Base-by-base conservation (phyloP, 129 eudicot species). In the Centrapalus pauciflorus region DNA sequence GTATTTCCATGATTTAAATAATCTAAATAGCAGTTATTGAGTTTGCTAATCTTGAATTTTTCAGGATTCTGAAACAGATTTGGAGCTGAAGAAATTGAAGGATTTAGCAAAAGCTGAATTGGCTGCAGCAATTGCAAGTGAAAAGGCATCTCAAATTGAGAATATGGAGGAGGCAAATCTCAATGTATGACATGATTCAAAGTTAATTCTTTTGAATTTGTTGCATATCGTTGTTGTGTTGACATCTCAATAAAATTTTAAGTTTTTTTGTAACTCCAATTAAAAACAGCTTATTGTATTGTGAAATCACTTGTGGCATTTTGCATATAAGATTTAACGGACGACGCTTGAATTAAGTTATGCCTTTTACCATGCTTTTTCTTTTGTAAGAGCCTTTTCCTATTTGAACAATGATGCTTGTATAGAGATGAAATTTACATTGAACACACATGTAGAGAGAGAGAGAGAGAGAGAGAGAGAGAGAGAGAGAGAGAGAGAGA, bases 91-190 rank as follows among this genome's bases (percentile, higher is more conserved):
- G 71, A 80, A 86, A 74, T 54, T 78, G 63, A 84, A 84, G 77
- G 96, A 93, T 63, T 58, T 89, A 60, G 88, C 93, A 63, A 86
- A 83, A 82, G 99, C 99, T 17, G 90, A 93, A 84, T 48, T 93
- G 73, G 80, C 79, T 71, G 95, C 95, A 17, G 83, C 95, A 72
- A 80, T 93, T 79, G 90, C 96, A 62, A 80, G 88, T 46, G 99
- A 88, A 79, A 93, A 93, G 71, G 95, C 99, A 54, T 83, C 95
- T 13, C 95, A 85, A 80, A 78, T 93, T 74, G 96, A 86, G 67
- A 89, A 80, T 78, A 81, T 89, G 93, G 83, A 84, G 24, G 99
- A 93, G 79, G 96, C 99, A 58, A 84, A 93, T 79, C 84, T 93
- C 63, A 66, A 82, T 86, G 99, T 93, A 93, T 30, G 83, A 20